phyloP scores from a whole-genome alignment of 495 filamentous ascomycete species.

The Penicillium roqueforti region DNA sequence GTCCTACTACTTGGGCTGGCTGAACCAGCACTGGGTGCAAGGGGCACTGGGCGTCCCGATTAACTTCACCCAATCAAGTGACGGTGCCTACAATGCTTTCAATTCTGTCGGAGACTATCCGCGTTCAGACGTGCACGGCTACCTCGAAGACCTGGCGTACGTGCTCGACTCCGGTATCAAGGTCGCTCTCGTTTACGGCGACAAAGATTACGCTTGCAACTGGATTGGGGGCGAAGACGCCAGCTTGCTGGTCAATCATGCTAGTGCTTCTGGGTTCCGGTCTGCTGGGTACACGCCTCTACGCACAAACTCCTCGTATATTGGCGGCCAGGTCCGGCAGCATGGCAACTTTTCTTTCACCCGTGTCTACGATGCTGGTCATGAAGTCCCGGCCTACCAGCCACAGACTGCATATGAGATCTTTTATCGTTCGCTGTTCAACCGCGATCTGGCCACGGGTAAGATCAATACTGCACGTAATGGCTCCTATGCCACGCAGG shows the following conservation, averaged over 20 bases:
- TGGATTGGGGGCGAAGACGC: slow-evolving; percentile 47
- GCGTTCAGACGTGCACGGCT: slow-evolving; percentile 43
- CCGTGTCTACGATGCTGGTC: slow-evolving; percentile 57
- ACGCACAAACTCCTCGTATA: slow-evolving; percentile 40
- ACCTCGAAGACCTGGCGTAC: slow-evolving; percentile 49
- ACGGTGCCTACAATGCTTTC: slow-evolving; percentile 51
- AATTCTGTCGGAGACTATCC: slow-evolving; percentile 43
- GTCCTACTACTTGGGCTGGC: slow-evolving; percentile 56
- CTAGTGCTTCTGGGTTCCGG: slow-evolving; percentile 38
- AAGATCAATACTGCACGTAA: slow-evolving; percentile 34
- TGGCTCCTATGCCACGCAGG: slow-evolving; percentile 44
- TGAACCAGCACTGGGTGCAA: slow-evolving; percentile 61
- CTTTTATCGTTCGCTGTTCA: slow-evolving; percentile 51
- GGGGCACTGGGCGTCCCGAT: slow-evolving; percentile 58
- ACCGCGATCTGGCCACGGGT: slow-evolving; percentile 56
- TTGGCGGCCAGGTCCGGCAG: slow-evolving; percentile 53
- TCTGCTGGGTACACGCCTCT: slow-evolving; percentile 49
- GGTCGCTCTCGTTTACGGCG: slow-evolving; percentile 66
- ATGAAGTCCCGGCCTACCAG: slow-evolving; percentile 59
- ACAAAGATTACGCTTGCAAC: slow-evolving; percentile 57
- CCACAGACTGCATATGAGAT: slow-evolving; percentile 52
- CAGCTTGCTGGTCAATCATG: slow-evolving; percentile 39
- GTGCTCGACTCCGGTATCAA: slow-evolving; percentile 56
- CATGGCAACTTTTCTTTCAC: slow-evolving; percentile 57
- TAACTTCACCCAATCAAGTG: slow-evolving; percentile 58